Evolutionary conservation across 768 basidiomycete genomes (phyloP), one percentile per base, ranked within the genome.

Genomic region (Pilatotrama ljubarskyi): DNA sequence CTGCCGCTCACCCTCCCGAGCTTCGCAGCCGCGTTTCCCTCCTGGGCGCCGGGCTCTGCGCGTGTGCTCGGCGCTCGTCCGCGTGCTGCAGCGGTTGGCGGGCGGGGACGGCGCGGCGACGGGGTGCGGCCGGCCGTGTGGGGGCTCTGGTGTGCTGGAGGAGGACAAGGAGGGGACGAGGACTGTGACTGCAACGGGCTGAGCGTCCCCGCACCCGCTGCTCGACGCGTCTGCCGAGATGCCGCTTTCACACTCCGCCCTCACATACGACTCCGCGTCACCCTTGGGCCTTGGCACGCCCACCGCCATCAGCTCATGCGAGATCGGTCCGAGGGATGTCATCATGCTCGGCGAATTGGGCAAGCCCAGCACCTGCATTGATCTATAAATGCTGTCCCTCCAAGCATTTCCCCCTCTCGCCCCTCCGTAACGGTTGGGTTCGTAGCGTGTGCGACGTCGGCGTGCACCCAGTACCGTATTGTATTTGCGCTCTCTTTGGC

Each of bases 281-380:
- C 49, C 9, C 49, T 40, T 41, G 29, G 43, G 41, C 9, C 49
- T 40, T 41, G 29, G 43, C 51, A 29, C 35, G 36, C 32, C 36
- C n/a, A 24, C 35, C 37, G 55, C 37, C 55, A 53, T 53, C 55
- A 56, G 47, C 43, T 44, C 59, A 60, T 42, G 59, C 59, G 59
- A 60, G 59, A 60, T 60, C 59, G 59, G 59, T 25, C 59, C 59
- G 58, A 52, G 25, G 29, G 36, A 59, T 59, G 58, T 59, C 58
- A 59, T 60, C 59, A 60, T 49, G 58, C 46, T 60, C 59, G 52
- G 52, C 49, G 46, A 54, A 50, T 54, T 15, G 37, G 46, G 38
- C 14, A 24, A 49, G 38, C 20, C 8, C 25, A 51, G 58, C 13
- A 32, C 5, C 13, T 36, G 46, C 52, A 47, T 53, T 59, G 51